Conservation (phyloP, 2,329 filamentous ascomycete genomes). For the Colletotrichum viniferum region DNA sequence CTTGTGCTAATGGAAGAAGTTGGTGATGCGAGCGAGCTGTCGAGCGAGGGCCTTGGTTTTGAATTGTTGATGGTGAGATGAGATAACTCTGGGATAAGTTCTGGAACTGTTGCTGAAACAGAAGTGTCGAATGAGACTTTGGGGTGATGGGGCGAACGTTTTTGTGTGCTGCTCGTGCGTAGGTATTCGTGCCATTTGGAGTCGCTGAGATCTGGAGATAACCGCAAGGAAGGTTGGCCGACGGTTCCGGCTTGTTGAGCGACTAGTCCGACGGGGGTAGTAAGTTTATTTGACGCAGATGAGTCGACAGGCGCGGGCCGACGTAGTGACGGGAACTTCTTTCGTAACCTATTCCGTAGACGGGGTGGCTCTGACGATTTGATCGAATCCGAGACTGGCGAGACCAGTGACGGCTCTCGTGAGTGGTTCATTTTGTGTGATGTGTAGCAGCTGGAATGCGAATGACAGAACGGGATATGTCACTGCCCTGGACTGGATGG, state of each 20-base stretch:
- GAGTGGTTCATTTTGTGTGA: constrained; percentile 24
- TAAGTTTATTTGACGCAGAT: constrained; percentile 20
- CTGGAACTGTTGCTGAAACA: constrained; percentile 20
- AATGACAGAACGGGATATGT: neutral
- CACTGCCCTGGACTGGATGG: neutral
- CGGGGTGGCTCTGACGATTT: constrained; percentile 23
- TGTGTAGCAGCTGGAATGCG: neutral
- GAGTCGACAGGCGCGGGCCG: constrained; percentile 29
- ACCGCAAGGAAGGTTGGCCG: constrained; percentile 21
- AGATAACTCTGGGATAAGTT: constrained; percentile 37
- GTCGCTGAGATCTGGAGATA: constrained; percentile 36
- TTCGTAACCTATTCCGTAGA: constrained; percentile 31
- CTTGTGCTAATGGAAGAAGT: constrained; percentile 22
- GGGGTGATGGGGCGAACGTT: constrained; percentile 25
- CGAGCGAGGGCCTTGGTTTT: constrained; percentile 19
- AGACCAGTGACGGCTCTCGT: constrained; percentile 25
- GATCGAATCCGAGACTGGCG: constrained; percentile 7
- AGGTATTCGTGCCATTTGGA: constrained; percentile 37
- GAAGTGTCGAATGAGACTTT: constrained; percentile 20
- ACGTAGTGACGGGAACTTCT: constrained; percentile 29
- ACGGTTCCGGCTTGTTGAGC: constrained; percentile 16
- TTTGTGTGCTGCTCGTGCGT: constrained; percentile 24
- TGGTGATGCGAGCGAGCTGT: constrained; percentile 20
- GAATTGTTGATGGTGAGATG: constrained; percentile 37
- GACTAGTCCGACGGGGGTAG: constrained; percentile 9